Percentiles rank a stretch among this genome's conserved stretches.
phyloP scores from a whole-genome alignment of 345 rosid species.

The Lepidium aucheri region DNA sequence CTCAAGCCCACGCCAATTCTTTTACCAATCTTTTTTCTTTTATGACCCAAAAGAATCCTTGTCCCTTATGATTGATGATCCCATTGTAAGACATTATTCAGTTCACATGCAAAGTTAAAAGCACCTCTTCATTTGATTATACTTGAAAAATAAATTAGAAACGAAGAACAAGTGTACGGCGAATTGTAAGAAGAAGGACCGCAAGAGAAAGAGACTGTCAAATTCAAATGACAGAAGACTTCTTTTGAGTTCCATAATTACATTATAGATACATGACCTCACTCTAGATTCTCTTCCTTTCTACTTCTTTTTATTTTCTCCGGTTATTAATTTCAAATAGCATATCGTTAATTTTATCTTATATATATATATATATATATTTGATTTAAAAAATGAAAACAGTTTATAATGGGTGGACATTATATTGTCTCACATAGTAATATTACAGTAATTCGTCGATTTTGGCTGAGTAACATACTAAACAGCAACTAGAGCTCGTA shows the following conservation, averaged over 20 bases:
- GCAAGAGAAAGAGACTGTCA: conserved; percentile 1
- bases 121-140: background rate
- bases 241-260: conserved; percentile 2
- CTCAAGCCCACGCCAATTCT: background rate
- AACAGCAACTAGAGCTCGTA: too few relatives aligned
- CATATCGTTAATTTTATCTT: background rate
- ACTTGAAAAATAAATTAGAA: background rate
- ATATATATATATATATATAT: background rate
- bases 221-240: conserved; percentile 14
- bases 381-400: too few relatives aligned
- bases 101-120: conserved; percentile 14
- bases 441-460: too few relatives aligned
- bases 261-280: conserved; percentile 16
- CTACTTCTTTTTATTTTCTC: background rate
- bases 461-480: too few relatives aligned
- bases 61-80: too few relatives aligned
- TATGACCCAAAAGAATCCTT: background rate
- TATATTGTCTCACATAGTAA: too few relatives aligned
- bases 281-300: conserved; percentile 20
- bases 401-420: too few relatives aligned
- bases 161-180: conserved; percentile 20
- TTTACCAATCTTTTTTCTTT: background rate
- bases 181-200: conserved; percentile 4
- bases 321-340: background rate
- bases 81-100: too few relatives aligned